Percentiles rank a stretch among this genome's conserved stretches.
Conservation (phyloP, 2,329 filamentous ascomycete genomes). For the Colletotrichum caudatum region DNA sequence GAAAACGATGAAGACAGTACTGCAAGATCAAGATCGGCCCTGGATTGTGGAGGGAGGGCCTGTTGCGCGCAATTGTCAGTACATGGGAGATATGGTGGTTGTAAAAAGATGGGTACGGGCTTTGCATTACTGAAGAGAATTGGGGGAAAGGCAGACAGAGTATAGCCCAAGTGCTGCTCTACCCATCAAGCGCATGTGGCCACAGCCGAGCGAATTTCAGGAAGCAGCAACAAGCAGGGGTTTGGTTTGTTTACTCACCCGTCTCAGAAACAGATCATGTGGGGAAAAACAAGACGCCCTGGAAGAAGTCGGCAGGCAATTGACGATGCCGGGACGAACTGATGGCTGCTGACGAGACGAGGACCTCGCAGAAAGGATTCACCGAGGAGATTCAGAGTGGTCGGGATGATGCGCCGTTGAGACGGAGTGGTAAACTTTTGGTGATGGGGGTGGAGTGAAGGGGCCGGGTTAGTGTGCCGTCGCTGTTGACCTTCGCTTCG, state of each 20-base stretch:
- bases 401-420: constrained; percentile 37
- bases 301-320: constrained; percentile 25
- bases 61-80: constrained; percentile 20
- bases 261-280: constrained; percentile 47
- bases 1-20: background rate
- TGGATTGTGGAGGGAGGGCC: constrained; percentile 16
- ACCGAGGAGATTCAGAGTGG: constrained; percentile 20
- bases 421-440: constrained; percentile 39
- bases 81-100: constrained; percentile 5
- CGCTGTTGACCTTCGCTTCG: constrained; percentile 40
- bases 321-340: constrained; percentile 43
- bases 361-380: constrained; percentile 30
- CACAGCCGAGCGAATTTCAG: background rate
- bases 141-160: background rate
- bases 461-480: constrained; percentile 32
- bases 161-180: background rate
- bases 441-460: constrained; percentile 35
- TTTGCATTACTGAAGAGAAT: background rate
- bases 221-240: constrained; percentile 12
- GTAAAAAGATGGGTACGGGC: background rate
- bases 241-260: constrained; percentile 45
- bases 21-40: constrained; percentile 13
- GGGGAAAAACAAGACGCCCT: constrained; percentile 40
- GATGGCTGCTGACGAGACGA: constrained; percentile 47
- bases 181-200: background rate